Conservation (phyloP, 1,284 basidiomycete genomes). For the Bjerkandera adusta region DNA sequence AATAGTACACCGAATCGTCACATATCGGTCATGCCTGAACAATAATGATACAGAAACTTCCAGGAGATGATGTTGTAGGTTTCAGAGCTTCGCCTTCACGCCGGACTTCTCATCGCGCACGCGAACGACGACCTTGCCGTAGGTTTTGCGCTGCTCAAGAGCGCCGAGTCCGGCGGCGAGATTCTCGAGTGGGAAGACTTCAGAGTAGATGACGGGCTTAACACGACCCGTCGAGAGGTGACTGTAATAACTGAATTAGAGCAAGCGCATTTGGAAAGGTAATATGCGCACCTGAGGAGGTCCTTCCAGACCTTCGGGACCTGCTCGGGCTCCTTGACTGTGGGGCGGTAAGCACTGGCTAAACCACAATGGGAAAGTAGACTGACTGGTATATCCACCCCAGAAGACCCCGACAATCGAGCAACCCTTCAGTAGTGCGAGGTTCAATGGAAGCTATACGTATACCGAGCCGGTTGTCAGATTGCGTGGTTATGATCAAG, state of each 20-base stretch:
- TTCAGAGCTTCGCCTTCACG: slow-evolving; percentile 33
- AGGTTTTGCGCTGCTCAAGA: slow-evolving; percentile 82
- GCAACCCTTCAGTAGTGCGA: slow-evolving; percentile 87
- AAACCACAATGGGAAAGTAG: background rate
- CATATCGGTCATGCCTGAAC: no score
- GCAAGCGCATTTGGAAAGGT: background rate
- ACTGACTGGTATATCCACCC: slow-evolving; percentile 76
- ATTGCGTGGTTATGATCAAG: background rate
- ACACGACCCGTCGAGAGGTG: slow-evolving; percentile 67
- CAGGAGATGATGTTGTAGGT: background rate
- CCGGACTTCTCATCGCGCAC: slow-evolving; percentile 47
- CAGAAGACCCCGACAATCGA: slow-evolving; percentile 82
- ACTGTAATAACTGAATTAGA: slow-evolving; percentile 33
- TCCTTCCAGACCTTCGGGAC: slow-evolving; percentile 73
- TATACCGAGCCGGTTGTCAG: background rate
- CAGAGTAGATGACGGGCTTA: slow-evolving; percentile 73
- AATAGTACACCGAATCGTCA: no score
- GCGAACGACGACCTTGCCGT: slow-evolving; percentile 86
- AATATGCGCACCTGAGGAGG: slow-evolving; percentile 57
- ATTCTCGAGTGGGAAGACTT: slow-evolving; percentile 62
- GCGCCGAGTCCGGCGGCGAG: slow-evolving; percentile 67
- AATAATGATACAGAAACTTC: no score
- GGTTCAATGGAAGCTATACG: slow-evolving; percentile 81
- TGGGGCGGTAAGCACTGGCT: background rate
- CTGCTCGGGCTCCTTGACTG: slow-evolving; percentile 69